phyloP scores from a whole-genome alignment of 176 grass and related monocot genomes.

The Paspalum notatum region DNA sequence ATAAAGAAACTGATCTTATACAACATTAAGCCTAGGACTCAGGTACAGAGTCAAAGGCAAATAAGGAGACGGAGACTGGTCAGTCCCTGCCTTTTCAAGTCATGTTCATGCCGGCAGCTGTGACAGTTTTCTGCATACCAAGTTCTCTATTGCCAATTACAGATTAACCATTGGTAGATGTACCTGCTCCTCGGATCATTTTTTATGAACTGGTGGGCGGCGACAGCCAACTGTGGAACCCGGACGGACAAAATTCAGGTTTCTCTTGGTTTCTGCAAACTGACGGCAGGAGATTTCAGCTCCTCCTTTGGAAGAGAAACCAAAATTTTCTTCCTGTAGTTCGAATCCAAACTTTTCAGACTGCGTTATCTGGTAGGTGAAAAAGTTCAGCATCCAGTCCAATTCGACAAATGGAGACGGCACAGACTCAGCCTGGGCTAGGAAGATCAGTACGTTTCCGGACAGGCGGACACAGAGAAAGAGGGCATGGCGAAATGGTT shows the following conservation, averaged over 20 bases:
- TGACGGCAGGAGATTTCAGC: neutral
- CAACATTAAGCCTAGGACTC: neutral
- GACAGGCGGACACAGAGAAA: neutral
- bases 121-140: conserved; percentile 7
- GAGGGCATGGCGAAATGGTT: neutral
- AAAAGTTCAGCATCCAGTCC: conserved; percentile 4
- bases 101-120: neutral
- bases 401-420: neutral
- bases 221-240: too few relatives aligned
- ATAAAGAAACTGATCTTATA: neutral
- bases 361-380: conserved; percentile 19
- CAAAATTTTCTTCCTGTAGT: neutral
- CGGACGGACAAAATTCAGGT: too few relatives aligned
- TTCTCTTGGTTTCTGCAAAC: too few relatives aligned
- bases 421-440: neutral
- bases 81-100: neutral
- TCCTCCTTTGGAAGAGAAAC: neutral
- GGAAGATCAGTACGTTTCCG: neutral
- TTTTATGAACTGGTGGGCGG: neutral
- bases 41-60: neutral
- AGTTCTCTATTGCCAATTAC: too few relatives aligned
- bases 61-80: neutral
- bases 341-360: neutral
- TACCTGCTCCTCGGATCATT: neutral
- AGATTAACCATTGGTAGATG: neutral